Base-by-base conservation (phyloP, 768 basidiomycete species). In the Suillus placidus region DNA sequence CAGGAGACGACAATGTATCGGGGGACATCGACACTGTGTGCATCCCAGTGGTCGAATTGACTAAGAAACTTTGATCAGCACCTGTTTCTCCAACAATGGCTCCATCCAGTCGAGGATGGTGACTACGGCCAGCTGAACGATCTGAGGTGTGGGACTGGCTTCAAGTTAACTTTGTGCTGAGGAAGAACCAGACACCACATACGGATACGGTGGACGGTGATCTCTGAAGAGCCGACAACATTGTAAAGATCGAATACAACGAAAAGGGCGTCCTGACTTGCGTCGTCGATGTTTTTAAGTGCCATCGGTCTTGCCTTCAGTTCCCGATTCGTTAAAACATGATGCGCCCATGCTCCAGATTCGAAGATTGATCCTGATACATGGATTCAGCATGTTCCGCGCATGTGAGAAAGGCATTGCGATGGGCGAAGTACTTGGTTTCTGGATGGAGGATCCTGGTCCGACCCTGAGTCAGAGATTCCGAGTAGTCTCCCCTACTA, bases 41-140 rank as follows among this genome's bases (percentile, higher is more conserved):
- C 8, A 34, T 63, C 2, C 69, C 77, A n/a, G 60, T 64, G 16
- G 73, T 64, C 35, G 75, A 69, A 47, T 76, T 75, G 68, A 76
- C 73, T 0, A 76, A 52, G 32, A 73, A 75, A 23, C 72, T 75
- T 62, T 76, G 76, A 12, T 75, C 75, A 14, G 60, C 61, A 47
- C 75, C 75, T 1, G 71, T 71, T 65, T 75, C 71, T 38, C 71
- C 75, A 38, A 62, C 64, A 9, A 74, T 35, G 55, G 16, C 16
- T 6, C 13, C 49, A 26, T 51, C 13, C 23, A n/a, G 10, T 12
- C 40, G 40, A 42, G 1, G 10, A 49, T 49, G 23, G 13, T 14
- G 6, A 23, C 13, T 13, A 6, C 6, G 1, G 23, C 2, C 49
- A 26, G 23, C 13, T 18, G 30, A 3, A 18, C 18, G 30, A 1